These are phyloP conservation scores for Alternaria panax DNA, from an alignment of 2,329 filamentous ascomycete genomes.

Conservation along the genomic window DNA sequence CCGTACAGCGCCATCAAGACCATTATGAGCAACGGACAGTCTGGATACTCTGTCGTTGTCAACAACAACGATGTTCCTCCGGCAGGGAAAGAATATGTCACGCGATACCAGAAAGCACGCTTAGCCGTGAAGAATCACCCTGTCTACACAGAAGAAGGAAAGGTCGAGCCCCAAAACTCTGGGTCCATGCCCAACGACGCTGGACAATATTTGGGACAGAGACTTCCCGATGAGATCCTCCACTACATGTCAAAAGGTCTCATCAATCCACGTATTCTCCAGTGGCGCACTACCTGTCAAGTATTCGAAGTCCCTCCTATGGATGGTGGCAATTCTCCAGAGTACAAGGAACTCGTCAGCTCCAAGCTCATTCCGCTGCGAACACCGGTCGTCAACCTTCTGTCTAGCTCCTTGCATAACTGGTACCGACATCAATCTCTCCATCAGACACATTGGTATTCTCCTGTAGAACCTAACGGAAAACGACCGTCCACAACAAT, in stretches of 20 bases:
- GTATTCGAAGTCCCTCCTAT: conserved; percentile 82
- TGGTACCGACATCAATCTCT: conserved; percentile 84
- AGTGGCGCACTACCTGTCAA: conserved; percentile 81
- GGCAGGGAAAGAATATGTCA: conserved; percentile 76
- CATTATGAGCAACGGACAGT: conserved; percentile 70
- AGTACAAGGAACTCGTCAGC: conserved; percentile 82
- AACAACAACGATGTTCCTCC: conserved; percentile 82
- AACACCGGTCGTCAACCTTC: conserved; percentile 76
- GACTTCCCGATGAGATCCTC: conserved; percentile 87
- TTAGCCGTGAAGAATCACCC: conserved; percentile 89
- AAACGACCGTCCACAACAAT: conserved; percentile 65
- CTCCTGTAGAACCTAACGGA: conserved; percentile 26
- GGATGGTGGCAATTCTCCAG: conserved; percentile 78
- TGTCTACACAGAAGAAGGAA: conserved; percentile 78
- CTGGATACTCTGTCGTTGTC: conserved; percentile 75
- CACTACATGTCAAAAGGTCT: conserved; percentile 87
- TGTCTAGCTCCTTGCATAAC: conserved; percentile 80
- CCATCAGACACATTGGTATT: conserved; percentile 81
- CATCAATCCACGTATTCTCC: conserved; percentile 78
- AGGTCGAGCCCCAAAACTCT: conserved; percentile 75
- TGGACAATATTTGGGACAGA: conserved; percentile 88
- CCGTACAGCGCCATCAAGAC: conserved; percentile 81
- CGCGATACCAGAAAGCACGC: conserved; percentile 84
- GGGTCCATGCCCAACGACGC: conserved; percentile 81
- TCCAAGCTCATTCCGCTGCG: conserved; percentile 76